Conservation (phyloP, 176 grass and related monocot genomes). For the Raddia guianensis region DNA sequence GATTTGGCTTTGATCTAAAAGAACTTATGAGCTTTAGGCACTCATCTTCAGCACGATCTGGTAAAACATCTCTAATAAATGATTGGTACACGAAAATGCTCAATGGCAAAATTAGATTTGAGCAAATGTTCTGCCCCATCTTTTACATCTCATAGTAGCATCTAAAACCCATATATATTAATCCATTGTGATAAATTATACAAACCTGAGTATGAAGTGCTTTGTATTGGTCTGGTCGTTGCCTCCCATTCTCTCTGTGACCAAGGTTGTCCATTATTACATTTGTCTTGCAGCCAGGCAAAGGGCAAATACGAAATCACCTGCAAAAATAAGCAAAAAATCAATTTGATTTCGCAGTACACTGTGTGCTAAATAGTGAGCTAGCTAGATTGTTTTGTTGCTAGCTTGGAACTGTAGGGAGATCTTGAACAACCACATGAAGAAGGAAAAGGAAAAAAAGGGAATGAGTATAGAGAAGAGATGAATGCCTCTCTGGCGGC, state of each 20-base stretch:
- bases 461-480: not conserved
- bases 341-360: slow-evolving; percentile 8
- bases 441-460: not conserved
- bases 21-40: not conserved
- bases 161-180: not conserved
- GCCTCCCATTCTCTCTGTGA: slow-evolving; percentile 83
- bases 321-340: slow-evolving; percentile 28
- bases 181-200: slow-evolving; percentile 8
- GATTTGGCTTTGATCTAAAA: not conserved
- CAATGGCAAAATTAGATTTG: not conserved
- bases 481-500: not conserved
- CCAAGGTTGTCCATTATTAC: slow-evolving; percentile 76
- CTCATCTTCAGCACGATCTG: not conserved
- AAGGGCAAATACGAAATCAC: slow-evolving; percentile 16
- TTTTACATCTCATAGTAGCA: slow-evolving; percentile 9
- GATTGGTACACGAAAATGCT: not conserved
- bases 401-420: not conserved
- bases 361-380: not conserved
- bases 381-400: not conserved
- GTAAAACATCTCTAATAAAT: not conserved
- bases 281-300: slow-evolving; percentile 46
- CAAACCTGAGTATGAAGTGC: slow-evolving; percentile 78
- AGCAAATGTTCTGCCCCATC: not conserved
- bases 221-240: slow-evolving; percentile 75
- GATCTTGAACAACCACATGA: not conserved